Conservation (phyloP, 257 asterid species). For the Knoxia roxburghii region DNA sequence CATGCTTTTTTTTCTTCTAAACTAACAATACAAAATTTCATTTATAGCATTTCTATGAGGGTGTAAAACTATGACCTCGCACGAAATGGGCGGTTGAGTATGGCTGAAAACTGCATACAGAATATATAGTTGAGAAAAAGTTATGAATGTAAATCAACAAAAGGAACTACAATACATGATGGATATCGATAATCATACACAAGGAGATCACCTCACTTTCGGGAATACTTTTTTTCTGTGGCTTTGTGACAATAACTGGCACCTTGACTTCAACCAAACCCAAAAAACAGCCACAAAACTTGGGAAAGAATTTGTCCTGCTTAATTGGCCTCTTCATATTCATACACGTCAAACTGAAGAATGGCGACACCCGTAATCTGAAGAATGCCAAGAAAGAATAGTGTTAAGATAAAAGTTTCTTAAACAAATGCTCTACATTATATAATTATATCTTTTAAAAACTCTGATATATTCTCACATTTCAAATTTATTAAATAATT, state of each 20-base stretch:
- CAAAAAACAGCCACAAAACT: constrained; percentile 15
- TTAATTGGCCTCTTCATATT: constrained; percentile 24
- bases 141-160: constrained; percentile 7
- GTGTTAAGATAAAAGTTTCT: constrained; percentile 25
- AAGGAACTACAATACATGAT: constrained; percentile 11
- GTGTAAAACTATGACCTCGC: not conserved
- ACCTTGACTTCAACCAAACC: not conserved
- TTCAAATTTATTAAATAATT: no score
- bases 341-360: constrained; percentile 18
- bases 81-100: not conserved
- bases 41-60: not conserved
- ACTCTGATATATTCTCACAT: no score
- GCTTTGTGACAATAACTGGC: constrained; percentile 6
- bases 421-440: no score
- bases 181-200: constrained; percentile 7
- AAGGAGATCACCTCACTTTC: constrained; percentile 21
- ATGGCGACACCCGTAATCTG: constrained; percentile 19
- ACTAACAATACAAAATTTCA: not conserved
- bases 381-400: constrained; percentile 37
- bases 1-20: no score
- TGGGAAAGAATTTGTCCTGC: constrained; percentile 14
- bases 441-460: no score
- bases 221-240: constrained; percentile 15
- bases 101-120: not conserved
- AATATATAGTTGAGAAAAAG: constrained; percentile 16